Evolutionary conservation across 768 basidiomycete species (phyloP), one percentile per base, ranked within the genome.

Genomic region (Vararia minispora): DNA sequence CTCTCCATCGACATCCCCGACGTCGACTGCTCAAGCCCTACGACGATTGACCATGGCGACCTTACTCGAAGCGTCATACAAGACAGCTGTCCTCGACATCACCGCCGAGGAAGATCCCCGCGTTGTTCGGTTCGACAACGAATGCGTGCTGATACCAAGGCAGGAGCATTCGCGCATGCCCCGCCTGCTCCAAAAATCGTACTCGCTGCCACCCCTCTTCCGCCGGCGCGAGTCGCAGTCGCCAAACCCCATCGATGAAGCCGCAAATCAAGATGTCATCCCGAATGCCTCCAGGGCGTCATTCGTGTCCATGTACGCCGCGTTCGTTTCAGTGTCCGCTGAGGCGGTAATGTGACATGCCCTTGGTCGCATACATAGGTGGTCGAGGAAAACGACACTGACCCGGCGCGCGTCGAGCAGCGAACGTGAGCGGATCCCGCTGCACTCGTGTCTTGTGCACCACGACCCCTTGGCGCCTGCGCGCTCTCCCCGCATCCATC

Each of bases 61-160:
- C 10, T 28, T 42, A 35, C 32, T n/a, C n/a, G n/a, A n/a, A n/a
- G n/a, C 14, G 22, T 13, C 32, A 28, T 32, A 29, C 14, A 18
- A 22, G n/a, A n/a, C n/a, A n/a, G n/a, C n/a, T n/a, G n/a, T n/a
- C 16, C 18, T 29, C 14, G 16, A 13, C 13, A 10, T 26, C 2
- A 2, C 34, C 24, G n/a, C 25, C 22, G 39, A 39, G 25, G 45
- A 48, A n/a, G n/a, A n/a, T n/a, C n/a, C n/a, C 0, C 52, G 58
- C 41, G 52, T 51, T 17, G 84, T 86, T 4, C 70, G 83, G 40
- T 87, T 87, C 58, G 73, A 86, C 62, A 62, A 65, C 37, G 69
- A 79, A 50, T 86, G 84, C 42, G 62, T 82, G 4, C 68, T 87
- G 49, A 86, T 87, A 40, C 83, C 83, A n/a, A 72, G 79, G 36